Evolutionary conservation across 1,139 yeast species (phyloP).

Genomic region (Yamadazyma atmosphaerica): DNA sequence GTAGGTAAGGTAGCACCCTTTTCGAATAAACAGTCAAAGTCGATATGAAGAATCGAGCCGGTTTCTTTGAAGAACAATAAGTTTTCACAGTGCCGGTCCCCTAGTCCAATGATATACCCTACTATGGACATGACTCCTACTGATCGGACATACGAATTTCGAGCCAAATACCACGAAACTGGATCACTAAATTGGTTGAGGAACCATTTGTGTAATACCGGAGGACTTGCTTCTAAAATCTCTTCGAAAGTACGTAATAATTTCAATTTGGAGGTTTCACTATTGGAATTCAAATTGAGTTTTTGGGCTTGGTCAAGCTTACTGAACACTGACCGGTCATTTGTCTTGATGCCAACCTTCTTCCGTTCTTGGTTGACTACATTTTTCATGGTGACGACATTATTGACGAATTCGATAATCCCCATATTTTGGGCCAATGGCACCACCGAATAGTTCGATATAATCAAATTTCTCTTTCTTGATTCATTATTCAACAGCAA

Average conservation of each 20-base stretch:
- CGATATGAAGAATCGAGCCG: conserved; percentile 89
- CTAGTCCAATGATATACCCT: conserved; percentile 86
- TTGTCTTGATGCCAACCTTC: conserved; percentile 32
- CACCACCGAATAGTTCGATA: conserved; percentile 83
- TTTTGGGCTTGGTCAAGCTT: conserved; percentile 44
- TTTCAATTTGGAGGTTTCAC: conserved; percentile 11
- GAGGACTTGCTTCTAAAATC: conserved; percentile 52
- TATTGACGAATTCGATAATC: conserved; percentile 88
- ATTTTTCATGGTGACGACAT: conserved; percentile 77
- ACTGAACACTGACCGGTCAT: conserved; percentile 35
- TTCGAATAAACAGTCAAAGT: conserved; percentile 93
- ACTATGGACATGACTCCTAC: conserved; percentile 97
- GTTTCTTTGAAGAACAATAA: conserved; percentile 69
- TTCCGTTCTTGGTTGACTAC: conserved; percentile 51
- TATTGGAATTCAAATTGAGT: conserved; percentile 24
- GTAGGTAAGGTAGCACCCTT: conserved; percentile 69
- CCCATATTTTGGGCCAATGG: conserved; percentile 89
- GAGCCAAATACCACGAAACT: conserved; percentile 77
- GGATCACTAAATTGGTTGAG: conserved; percentile 90
- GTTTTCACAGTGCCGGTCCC: conserved; percentile 96
- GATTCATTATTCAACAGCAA: conserved; percentile 70
- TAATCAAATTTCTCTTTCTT: conserved; percentile 65
- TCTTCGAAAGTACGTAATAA: conserved; percentile 30
- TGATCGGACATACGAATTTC: conserved; percentile 74
- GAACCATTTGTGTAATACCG: conserved; percentile 86